Percentiles rank a stretch among this genome's conserved stretches.
Evolutionary conservation across 805 yeast species (phyloP).

Genomic region (Monosporozyma servazzii): DNA sequence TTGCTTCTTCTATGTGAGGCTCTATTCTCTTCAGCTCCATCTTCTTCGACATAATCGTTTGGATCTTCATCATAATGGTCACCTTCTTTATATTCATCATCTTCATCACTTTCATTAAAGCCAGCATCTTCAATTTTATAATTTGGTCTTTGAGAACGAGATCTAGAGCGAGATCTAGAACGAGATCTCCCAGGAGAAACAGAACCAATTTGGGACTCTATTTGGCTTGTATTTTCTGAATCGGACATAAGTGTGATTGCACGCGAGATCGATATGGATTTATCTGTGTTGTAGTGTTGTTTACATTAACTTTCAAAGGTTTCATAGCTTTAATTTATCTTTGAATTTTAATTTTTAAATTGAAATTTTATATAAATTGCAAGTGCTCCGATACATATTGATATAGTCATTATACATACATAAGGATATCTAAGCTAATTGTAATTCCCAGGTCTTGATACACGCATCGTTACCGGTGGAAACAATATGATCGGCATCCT

Average conservation of each 20-base stretch:
- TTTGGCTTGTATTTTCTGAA: background rate
- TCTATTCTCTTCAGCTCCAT: slow-evolving; percentile 9
- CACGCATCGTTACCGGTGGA: slow-evolving; percentile 78
- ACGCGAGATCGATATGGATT: background rate
- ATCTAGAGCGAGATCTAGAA: background rate
- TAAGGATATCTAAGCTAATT: background rate
- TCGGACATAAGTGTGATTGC: background rate
- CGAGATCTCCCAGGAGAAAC: background rate
- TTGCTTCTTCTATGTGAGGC: slow-evolving; percentile 9
- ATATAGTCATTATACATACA: background rate
- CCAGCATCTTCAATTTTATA: slow-evolving; percentile 20
- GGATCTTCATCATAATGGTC: slow-evolving; percentile 21
- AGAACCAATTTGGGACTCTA: background rate
- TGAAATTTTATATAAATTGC: background rate
- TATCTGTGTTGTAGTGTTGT: background rate
- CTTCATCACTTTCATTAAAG: slow-evolving; percentile 11
- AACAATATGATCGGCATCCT: slow-evolving; percentile 37
- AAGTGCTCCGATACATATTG: background rate
- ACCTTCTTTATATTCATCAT: slow-evolving; percentile 14
- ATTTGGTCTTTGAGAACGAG: slow-evolving; percentile 19
- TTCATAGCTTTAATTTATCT: background rate
- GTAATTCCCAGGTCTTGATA: slow-evolving; percentile 58
- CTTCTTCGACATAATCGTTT: slow-evolving; percentile 23
- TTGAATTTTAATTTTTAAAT: background rate
- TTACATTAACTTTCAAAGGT: background rate